Evolutionary conservation across 23 red algal species (phyloP).

Genomic region (Gracilaria caudata): DNA sequence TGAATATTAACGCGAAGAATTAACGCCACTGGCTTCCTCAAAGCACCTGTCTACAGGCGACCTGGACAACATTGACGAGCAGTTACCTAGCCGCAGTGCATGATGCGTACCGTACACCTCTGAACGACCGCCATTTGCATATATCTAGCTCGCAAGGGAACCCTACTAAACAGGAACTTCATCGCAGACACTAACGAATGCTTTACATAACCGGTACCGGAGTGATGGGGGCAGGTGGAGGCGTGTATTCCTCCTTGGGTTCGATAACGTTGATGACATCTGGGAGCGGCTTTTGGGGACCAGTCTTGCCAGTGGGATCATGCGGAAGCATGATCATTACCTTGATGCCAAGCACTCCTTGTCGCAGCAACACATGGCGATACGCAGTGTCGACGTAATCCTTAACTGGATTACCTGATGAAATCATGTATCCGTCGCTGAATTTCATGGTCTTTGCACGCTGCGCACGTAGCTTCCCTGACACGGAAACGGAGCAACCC

Average conservation of each 20-base stretch:
- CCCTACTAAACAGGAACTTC: not conserved
- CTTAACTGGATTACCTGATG: constrained; percentile 89
- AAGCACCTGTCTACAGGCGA: no score
- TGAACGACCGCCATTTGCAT: no score
- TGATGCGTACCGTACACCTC: no score
- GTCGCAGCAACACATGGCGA: constrained; percentile 94
- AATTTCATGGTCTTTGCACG: constrained; percentile 99
- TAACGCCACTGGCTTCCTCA: no score
- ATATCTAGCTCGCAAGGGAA: not conserved
- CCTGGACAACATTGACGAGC: no score
- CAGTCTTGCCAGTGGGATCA: constrained; percentile 91
- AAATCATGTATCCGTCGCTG: constrained; percentile 99
- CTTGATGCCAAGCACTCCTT: constrained; percentile 99
- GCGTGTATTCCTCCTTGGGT: constrained; percentile 93
- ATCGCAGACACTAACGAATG: not conserved
- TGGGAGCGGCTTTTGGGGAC: constrained; percentile 92
- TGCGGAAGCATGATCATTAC: constrained; percentile 99
- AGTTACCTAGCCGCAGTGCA: no score
- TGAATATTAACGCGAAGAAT: not conserved
- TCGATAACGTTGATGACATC: constrained; percentile 90
- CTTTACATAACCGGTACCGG: constrained; percentile 74
- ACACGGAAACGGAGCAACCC: constrained; percentile 93
- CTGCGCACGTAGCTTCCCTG: constrained; percentile 97
- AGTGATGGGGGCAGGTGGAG: constrained; percentile 49
- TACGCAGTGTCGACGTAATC: constrained; percentile 94